A percentile compares a stretch with the other conserved stretches of the same genome.
Evolutionary conservation across 2,329 filamentous ascomycete species (phyloP).

Genomic region (Zarea fungicola): DNA sequence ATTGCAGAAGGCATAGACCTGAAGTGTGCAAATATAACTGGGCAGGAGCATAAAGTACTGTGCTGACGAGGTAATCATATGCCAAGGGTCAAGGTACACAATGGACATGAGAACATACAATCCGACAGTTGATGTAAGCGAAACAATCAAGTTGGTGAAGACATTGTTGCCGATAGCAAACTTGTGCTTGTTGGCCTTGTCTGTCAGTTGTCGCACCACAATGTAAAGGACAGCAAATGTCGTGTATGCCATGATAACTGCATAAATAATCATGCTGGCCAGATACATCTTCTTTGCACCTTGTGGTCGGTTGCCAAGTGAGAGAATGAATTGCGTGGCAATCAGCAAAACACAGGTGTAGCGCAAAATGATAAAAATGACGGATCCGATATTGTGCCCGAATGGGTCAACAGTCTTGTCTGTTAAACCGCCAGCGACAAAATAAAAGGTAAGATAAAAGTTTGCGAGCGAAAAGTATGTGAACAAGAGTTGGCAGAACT

Average conservation of each 20-base stretch:
- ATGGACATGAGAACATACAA: constrained; percentile 96
- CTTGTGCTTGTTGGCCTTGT: constrained; percentile 35
- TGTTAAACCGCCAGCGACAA: constrained; percentile 84
- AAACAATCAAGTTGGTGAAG: constrained; percentile 92
- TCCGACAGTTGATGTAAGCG: constrained; percentile 80
- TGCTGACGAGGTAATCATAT: constrained; percentile 88
- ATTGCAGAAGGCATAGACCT: constrained; percentile 99
- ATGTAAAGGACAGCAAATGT: constrained; percentile 87
- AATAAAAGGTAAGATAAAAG: constrained; percentile 98
- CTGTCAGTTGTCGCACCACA: constrained; percentile 71
- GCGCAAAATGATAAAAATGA: constrained; percentile 80
- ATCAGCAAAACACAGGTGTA: constrained; percentile 86
- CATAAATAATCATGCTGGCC: constrained; percentile 81
- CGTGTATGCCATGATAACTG: constrained; percentile 93
- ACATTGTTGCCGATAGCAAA: constrained; percentile 74
- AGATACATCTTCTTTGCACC: constrained; percentile 90
- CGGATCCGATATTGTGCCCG: constrained; percentile 74
- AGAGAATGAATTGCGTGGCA: constrained; percentile 91
- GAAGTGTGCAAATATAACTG: constrained; percentile 91
- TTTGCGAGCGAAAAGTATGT: constrained; percentile 98
- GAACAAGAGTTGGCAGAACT: constrained; percentile 86
- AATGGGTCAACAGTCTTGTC: constrained; percentile 83
- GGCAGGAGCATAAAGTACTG: constrained; percentile 94
- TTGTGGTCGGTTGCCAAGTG: constrained; percentile 92
- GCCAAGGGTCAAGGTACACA: constrained; percentile 96